Evolutionary conservation across 2,329 filamentous ascomycete genomes (phyloP).

Genomic region (Xylariaceae sp.): DNA sequence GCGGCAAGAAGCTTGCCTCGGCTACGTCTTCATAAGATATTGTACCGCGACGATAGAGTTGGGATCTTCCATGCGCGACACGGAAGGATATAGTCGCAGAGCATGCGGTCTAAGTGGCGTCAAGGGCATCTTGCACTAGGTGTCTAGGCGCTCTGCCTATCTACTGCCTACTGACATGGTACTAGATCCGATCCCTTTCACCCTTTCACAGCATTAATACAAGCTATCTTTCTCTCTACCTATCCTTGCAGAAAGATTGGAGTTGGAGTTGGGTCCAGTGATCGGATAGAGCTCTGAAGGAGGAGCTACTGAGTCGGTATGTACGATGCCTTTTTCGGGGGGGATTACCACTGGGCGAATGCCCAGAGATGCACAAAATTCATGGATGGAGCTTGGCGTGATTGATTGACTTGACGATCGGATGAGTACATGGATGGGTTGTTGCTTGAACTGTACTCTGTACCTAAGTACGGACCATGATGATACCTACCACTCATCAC

Average conservation of each 20-base stretch:
- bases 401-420: neutral
- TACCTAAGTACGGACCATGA: neutral
- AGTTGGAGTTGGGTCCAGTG: neutral
- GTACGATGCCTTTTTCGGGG: neutral
- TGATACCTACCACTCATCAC: neutral
- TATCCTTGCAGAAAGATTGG: conserved; percentile 4
- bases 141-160: neutral
- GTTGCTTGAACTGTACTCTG: neutral
- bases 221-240: neutral
- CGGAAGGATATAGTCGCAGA: conserved; percentile 39
- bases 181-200: neutral
- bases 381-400: neutral
- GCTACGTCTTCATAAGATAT: conserved; percentile 67
- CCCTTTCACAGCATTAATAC: too few species aligned
- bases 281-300: neutral
- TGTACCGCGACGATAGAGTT: conserved; percentile 81
- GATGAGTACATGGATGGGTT: neutral
- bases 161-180: conserved; percentile 13
- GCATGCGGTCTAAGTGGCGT: conserved; percentile 16
- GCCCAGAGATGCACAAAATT: neutral
- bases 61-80: conserved; percentile 74
- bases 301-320: neutral
- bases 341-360: neutral
- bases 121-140: conserved; percentile 10
- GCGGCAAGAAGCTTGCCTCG: conserved; percentile 40